A percentile compares a stretch with the other conserved stretches of the same genome.
Conservation (phyloP, 108 stramenopile species). For the Pseudonitzschia delicatissima region DNA sequence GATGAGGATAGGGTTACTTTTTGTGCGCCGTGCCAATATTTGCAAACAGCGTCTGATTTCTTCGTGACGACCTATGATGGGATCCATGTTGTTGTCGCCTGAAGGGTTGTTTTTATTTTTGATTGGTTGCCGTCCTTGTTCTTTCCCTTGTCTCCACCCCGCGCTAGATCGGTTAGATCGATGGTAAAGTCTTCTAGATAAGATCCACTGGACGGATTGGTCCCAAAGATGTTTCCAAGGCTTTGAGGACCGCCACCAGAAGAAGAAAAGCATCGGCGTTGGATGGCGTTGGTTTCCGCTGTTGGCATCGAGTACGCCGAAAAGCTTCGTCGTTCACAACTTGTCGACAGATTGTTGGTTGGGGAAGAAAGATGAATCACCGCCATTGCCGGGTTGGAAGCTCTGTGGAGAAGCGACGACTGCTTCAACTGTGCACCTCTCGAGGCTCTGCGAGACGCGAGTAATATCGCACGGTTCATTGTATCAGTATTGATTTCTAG, state of each 20-base stretch:
- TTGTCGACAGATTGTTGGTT: no score
- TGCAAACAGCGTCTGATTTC: conserved; percentile 91
- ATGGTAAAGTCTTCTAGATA: conserved; percentile 81
- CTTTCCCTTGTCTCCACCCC: conserved; percentile 25
- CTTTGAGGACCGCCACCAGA: conserved; percentile 11
- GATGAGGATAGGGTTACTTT: conserved; percentile 95
- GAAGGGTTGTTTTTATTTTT: conserved; percentile 4
- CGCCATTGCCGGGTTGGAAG: no score
- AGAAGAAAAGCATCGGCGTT: conserved; percentile 11
- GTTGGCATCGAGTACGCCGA: no score
- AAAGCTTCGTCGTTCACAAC: no score
- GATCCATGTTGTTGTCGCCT: conserved; percentile 72
- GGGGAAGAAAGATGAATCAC: no score
- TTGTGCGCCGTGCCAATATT: conserved; percentile 89
- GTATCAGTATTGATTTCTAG: no score
- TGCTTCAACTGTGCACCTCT: no score
- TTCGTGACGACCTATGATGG: conserved; percentile 96
- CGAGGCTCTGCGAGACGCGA: no score
- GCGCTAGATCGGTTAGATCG: conserved; percentile 85
- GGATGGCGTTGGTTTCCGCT: no score
- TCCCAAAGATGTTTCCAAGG: conserved; percentile 35
- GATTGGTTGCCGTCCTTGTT: background rate
- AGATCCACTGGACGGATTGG: conserved; percentile 15
- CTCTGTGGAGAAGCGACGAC: no score
- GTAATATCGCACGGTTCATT: no score